Base-by-base conservation (phyloP, 345 rosid species). In the Psidium guajava region DNA sequence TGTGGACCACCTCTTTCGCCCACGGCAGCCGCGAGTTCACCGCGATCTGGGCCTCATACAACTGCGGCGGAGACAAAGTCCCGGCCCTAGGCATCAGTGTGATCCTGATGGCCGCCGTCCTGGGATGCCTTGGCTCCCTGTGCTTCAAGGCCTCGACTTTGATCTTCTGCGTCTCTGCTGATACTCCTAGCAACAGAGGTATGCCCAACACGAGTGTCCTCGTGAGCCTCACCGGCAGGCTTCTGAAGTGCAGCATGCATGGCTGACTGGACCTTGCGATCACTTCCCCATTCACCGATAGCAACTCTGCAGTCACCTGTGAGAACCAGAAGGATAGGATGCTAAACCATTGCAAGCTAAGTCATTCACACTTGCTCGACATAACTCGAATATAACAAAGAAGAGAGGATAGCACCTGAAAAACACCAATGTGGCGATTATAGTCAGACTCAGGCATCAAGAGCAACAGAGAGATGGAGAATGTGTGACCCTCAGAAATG, bases 361-460 rank as follows among this genome's bases (percentile, higher is more conserved):
- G 10, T 7, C 56, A 32, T 53, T 24, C 6, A 32, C 3, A 25
- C 53, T 20, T 20, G 74, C 36, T 64, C 77, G 75, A 64, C 5
- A 64, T 32, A 32, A 32, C 6, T 64, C 16, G 8, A 64, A 64
- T 32, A 40, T 40, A 64, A 18, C 77, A 64, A 32, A 21, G 24
- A 28, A 16, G 77, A 69, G 12, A 16, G 22, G 58, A 24, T 8
- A 42, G 28, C 40, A 20, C 16, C 47, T 51, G 99, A 86, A 97
- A 96, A 13, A 94, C 86, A 1, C 98, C 98, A 61, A 94, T 55
- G 13, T 92, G 90, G 85, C 90, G 84, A 85, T 95, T 97, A 86
- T 90, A 88, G 84, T 95, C 93, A 82, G 98, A 97, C 75, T 95
- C 98, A 40, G 98, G 98, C 94, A 95, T 87, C 91, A 93, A 86